Percentiles rank a stretch among this genome's conserved stretches.
These are phyloP conservation scores for Forsythia suspensa DNA, from an alignment of 257 asterid genomes.

Conservation along the genomic window DNA sequence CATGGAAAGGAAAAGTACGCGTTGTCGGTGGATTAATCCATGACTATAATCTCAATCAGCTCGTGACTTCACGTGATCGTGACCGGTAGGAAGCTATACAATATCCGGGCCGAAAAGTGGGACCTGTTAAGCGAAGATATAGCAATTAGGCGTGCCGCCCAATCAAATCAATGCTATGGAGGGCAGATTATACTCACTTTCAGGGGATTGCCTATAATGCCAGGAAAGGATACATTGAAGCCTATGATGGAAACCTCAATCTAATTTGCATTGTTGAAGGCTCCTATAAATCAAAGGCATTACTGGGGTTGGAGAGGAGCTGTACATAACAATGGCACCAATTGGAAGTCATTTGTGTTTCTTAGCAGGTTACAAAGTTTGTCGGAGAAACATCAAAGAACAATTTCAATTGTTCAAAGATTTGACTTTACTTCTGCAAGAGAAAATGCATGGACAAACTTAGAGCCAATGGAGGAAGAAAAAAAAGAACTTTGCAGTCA, in stretches of 20 bases:
- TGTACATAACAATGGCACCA: slow-evolving; percentile 48
- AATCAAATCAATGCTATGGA: slow-evolving; percentile 44
- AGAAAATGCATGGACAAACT: slow-evolving; percentile 35
- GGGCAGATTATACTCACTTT: slow-evolving; percentile 36
- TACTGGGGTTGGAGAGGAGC: slow-evolving; percentile 14
- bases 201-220: slow-evolving; percentile 56
- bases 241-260: slow-evolving; percentile 39
- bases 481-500: slow-evolving; percentile 42
- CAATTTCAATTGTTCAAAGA: slow-evolving; percentile 30
- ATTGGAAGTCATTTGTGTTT: slow-evolving; percentile 34
- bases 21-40: slow-evolving; percentile 53
- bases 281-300: slow-evolving; percentile 25
- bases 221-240: slow-evolving; percentile 53
- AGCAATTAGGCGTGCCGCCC: slow-evolving; percentile 63
- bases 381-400: slow-evolving; percentile 21
- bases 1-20: slow-evolving; percentile 52
- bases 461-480: slow-evolving; percentile 29
- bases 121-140: slow-evolving; percentile 47
- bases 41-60: slow-evolving; percentile 15
- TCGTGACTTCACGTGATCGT: slow-evolving; percentile 8
- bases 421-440: slow-evolving; percentile 40
- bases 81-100: slow-evolving; percentile 46
- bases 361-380: slow-evolving; percentile 37
- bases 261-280: slow-evolving; percentile 46
- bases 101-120: slow-evolving; percentile 29